Evolutionary conservation across 495 filamentous ascomycete species (phyloP), one percentile per base, ranked within the genome.

Genomic region (Hypoxylon trugodes): DNA sequence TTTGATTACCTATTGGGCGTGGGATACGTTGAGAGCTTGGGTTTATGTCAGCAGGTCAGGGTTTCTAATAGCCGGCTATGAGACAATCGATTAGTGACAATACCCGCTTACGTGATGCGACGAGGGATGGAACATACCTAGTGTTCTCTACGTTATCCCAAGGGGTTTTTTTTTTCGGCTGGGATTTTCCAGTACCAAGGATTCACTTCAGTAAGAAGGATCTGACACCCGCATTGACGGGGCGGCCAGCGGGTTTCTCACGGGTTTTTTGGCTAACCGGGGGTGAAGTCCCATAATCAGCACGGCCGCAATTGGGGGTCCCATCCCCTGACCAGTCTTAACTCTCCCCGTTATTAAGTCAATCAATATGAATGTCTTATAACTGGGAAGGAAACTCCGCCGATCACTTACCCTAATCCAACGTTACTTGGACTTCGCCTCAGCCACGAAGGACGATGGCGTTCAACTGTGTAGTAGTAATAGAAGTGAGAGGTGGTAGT

Each of bases 401-500:
- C 35, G 53, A 53, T 49, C 43, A 28, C 30, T 43, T 32, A 60
- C 49, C 62, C 48, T 65, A 59, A 59, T 64, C 49, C 62, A 60
- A 65, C 62, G 62, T 59, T 59, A 60, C 62, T 33, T 59, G 35
- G n/a, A 28, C 62, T 59, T 43, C 53, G 61, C 61, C 54, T 50
- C 47, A 4, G 19, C 45, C 35, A 40, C 52, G 37, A 50, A 38
- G 38, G 36, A 25, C 26, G 15, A 28, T 9, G 41, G 33, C 30
- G 25, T 26, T 54, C 18, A 36, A n/a, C 21, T 10, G 2, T 32
- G 18, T 36, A 15, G 49, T 45, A n/a, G n/a, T n/a, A n/a, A n/a
- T n/a, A n/a, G n/a, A n/a, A n/a, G n/a, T n/a, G n/a, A n/a, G n/a
- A n/a, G n/a, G n/a, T n/a, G n/a, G n/a, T n/a, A n/a, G n/a, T n/a